These are phyloP conservation scores for Hydrangea macrophylla DNA, from an alignment of 148 eudicot genomes.

Conservation along the genomic window DNA sequence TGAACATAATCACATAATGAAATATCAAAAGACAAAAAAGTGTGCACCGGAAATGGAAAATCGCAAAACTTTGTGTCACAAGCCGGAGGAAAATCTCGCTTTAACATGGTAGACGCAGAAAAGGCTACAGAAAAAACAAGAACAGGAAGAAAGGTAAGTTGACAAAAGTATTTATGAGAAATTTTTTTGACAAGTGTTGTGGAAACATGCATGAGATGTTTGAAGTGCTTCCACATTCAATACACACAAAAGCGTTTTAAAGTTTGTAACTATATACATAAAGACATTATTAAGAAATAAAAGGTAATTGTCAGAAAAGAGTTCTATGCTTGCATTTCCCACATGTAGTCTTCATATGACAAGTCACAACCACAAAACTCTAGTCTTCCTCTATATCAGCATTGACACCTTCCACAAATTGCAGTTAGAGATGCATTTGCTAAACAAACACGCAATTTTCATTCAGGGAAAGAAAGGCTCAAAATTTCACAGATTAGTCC, in stretches of 20 bases:
- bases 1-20: conserved; percentile 13
- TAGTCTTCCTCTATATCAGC: no score
- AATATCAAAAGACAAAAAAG: not conserved
- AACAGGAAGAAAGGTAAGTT: not conserved
- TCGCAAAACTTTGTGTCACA: no score
- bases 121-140: not conserved
- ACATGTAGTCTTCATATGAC: no score
- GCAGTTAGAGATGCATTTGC: no score
- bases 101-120: not conserved
- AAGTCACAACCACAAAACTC: no score
- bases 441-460: no score
- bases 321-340: no score
- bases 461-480: no score
- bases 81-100: not conserved
- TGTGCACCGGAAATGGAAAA: not conserved
- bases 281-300: no score
- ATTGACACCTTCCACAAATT: no score
- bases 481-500: no score
- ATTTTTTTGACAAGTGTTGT: not conserved
- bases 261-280: not conserved
- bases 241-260: not conserved
- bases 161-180: not conserved
- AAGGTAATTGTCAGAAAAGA: no score
- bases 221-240: not conserved
- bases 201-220: not conserved